Conservation (phyloP, 441 rosid genomes). For the Macaranga tanarius region DNA sequence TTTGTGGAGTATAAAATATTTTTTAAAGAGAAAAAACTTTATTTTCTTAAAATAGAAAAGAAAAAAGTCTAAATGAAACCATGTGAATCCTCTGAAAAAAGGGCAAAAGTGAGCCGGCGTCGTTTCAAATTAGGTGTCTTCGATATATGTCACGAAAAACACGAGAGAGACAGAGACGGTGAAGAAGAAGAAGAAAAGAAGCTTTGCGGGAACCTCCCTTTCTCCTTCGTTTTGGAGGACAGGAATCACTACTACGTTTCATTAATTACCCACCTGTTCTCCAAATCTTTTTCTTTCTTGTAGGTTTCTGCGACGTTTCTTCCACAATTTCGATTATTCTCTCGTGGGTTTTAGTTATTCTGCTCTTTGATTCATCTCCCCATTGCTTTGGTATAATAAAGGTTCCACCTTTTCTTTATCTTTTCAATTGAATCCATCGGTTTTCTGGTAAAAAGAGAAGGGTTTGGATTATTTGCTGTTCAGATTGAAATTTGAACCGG, state of each 20-base stretch:
- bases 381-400: not conserved
- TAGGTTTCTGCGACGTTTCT: constrained; percentile 16
- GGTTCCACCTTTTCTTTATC: not conserved
- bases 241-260: not conserved
- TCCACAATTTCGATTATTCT: not conserved
- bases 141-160: not conserved
- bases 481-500: not conserved
- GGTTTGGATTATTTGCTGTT: not conserved
- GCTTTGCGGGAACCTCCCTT: not conserved
- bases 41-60: no score
- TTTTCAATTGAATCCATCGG: not conserved
- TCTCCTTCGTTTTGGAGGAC: not conserved
- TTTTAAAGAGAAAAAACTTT: no score
- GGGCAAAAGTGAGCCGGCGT: no score
- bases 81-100: no score
- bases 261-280: constrained; percentile 20
- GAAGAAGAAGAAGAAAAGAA: not conserved
- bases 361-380: not conserved
- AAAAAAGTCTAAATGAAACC: no score
- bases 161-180: not conserved
- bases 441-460: not conserved
- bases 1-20: no score
- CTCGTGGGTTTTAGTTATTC: constrained; percentile 4
- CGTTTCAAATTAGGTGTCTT: no score
- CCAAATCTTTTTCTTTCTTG: constrained; percentile 18